These are phyloP conservation scores for Isatis lusitanica DNA, from an alignment of 441 rosid genomes.

Conservation along the genomic window DNA sequence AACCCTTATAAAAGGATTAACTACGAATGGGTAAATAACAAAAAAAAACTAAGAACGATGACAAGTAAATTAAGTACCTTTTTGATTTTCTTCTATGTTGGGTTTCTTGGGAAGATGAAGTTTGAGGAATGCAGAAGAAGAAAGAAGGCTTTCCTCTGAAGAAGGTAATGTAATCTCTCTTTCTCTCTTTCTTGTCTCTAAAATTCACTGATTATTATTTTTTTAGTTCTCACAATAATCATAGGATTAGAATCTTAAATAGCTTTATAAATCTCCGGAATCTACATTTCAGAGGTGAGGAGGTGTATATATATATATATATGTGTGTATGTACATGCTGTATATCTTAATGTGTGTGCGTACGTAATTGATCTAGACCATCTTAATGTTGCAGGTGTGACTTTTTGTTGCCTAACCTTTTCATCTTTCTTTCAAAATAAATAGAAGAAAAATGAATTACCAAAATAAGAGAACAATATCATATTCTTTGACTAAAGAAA, in stretches of 20 bases:
- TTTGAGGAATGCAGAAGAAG: slow-evolving; percentile 36
- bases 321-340: not conserved
- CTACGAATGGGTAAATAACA: not conserved
- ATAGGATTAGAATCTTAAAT: slow-evolving; percentile 32
- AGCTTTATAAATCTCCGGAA: slow-evolving; percentile 17
- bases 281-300: slow-evolving; percentile 14
- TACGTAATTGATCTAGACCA: slow-evolving; percentile 35
- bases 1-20: not conserved
- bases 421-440: slow-evolving; percentile 17
- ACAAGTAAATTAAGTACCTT: slow-evolving; percentile 18
- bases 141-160: slow-evolving; percentile 33
- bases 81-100: slow-evolving; percentile 24
- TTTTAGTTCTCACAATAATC: slow-evolving; percentile 20
- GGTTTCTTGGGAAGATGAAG: slow-evolving; percentile 28
- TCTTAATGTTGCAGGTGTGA: slow-evolving; percentile 39
- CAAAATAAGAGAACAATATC: not conserved
- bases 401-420: slow-evolving; percentile 40
- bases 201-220: slow-evolving; percentile 23
- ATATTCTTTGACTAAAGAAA: not conserved
- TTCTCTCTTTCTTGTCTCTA: slow-evolving; percentile 9
- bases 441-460: not conserved
- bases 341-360: slow-evolving; percentile 17
- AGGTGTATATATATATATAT: slow-evolving; percentile 2
- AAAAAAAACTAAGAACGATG: not conserved
- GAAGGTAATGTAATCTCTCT: slow-evolving; percentile 30